Evolutionary conservation across 2,329 filamentous ascomycete species (phyloP).

Genomic region (Xylariaceae sp.): DNA sequence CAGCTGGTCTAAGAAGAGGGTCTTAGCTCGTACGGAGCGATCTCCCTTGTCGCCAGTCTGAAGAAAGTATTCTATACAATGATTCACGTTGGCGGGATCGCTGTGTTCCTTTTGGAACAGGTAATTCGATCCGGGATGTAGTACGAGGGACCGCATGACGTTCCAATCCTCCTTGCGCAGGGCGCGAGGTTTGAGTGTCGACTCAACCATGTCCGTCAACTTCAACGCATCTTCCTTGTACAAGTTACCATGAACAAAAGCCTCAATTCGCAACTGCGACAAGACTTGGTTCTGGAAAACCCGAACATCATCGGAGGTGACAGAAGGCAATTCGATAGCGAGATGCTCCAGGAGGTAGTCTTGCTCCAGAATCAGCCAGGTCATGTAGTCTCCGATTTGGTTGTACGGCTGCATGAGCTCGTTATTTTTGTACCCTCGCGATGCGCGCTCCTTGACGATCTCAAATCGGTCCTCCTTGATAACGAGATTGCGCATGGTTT

Average conservation of each 20-base stretch:
- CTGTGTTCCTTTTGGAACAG: slow-evolving; percentile 75
- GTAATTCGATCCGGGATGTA: slow-evolving; percentile 76
- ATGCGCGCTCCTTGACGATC: slow-evolving; percentile 81
- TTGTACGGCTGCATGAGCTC: slow-evolving; percentile 84
- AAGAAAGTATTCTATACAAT: slow-evolving; percentile 75
- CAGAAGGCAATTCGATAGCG: slow-evolving; percentile 65
- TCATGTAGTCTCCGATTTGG: slow-evolving; percentile 77
- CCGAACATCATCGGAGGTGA: slow-evolving; percentile 69
- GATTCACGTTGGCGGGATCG: slow-evolving; percentile 84
- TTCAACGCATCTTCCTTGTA: slow-evolving; percentile 89
- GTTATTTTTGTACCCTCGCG: slow-evolving; percentile 75
- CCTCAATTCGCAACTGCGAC: slow-evolving; percentile 79
- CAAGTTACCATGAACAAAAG: slow-evolving; percentile 84
- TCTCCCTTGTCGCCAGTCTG: slow-evolving; percentile 66
- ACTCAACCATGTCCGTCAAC: slow-evolving; percentile 77
- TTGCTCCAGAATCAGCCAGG: slow-evolving; percentile 72
- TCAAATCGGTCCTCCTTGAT: slow-evolving; percentile 83
- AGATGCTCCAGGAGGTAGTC: slow-evolving; percentile 77
- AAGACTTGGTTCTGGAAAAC: slow-evolving; percentile 76
- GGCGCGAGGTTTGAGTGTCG: slow-evolving; percentile 65
- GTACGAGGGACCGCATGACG: slow-evolving; percentile 67
- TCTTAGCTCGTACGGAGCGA: slow-evolving; percentile 65
- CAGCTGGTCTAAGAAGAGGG: slow-evolving; percentile 81
- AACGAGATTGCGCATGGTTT: slow-evolving; percentile 77
- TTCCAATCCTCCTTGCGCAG: slow-evolving; percentile 77